Conservation (phyloP, 176 grass and related monocot genomes). For the Dendrocalamus sinicus region DNA sequence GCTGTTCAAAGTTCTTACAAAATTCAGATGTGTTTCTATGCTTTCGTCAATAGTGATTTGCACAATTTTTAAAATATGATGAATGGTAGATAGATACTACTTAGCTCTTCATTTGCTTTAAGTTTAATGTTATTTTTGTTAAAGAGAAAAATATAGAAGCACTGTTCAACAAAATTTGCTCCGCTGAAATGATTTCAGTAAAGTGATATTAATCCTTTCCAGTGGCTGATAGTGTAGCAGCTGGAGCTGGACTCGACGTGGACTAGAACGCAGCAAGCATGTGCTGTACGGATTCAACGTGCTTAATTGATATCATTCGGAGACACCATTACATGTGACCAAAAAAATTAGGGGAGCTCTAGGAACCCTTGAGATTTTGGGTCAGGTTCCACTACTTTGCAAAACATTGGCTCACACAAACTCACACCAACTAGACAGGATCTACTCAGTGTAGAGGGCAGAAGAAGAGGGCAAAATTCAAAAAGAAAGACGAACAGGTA, state of each 20-base stretch:
- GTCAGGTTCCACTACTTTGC: conserved; percentile 76
- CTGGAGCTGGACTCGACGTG: neutral
- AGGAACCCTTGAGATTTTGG: conserved; percentile 77
- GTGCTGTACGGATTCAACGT: conserved; percentile 88
- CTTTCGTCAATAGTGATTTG: too few species aligned
- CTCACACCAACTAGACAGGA: conserved; percentile 39
- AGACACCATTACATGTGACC: conserved; percentile 47
- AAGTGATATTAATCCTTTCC: conserved; percentile 2
- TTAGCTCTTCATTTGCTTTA: too few species aligned
- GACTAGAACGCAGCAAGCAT: conserved; percentile 36
- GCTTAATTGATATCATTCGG: conserved; percentile 61
- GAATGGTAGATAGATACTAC: too few species aligned
- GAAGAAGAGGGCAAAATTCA: conserved; percentile 10
- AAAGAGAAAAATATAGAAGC: too few species aligned
- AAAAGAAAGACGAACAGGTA: conserved; percentile 24
- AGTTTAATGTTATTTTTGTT: too few species aligned
- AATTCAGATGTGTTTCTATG: neutral
- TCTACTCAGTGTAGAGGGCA: conserved; percentile 34
- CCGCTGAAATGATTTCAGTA: neutral
- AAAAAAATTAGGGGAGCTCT: conserved; percentile 85
- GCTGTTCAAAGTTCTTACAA: conserved; percentile 6
- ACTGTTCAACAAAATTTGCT: neutral
- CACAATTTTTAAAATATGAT: too few species aligned
- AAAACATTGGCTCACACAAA: conserved; percentile 46
- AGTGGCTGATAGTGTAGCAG: neutral